Evolutionary conservation across 495 filamentous ascomycete genomes (phyloP).

Genomic region (Penicillium odoratum): DNA sequence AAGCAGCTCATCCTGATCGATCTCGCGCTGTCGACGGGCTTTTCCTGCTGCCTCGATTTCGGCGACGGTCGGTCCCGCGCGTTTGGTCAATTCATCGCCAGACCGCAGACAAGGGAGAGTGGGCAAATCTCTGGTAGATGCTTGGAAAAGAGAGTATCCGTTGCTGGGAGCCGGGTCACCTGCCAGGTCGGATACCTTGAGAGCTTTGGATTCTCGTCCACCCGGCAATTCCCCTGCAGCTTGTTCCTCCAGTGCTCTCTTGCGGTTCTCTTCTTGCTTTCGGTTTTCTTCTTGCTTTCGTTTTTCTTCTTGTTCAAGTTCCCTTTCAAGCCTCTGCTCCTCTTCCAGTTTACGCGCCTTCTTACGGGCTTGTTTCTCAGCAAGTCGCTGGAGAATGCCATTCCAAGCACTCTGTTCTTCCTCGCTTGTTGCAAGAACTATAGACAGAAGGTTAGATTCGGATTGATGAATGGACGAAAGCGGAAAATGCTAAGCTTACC

Average conservation of each 20-base stretch:
- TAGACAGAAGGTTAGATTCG: neutral
- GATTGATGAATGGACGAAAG: neutral
- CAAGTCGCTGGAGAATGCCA: conserved; percentile 9
- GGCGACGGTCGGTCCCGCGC: conserved; percentile 16
- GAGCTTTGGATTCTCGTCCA: conserved; percentile 23
- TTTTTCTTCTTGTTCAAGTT: conserved; percentile 10
- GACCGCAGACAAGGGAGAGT: conserved; percentile 42
- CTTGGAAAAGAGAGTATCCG: conserved; percentile 35
- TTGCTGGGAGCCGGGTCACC: conserved; percentile 16
- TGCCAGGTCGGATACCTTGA: conserved; percentile 23
- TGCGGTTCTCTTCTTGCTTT: conserved; percentile 27
- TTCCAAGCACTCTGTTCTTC: conserved; percentile 25
- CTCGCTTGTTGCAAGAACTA: conserved; percentile 10
- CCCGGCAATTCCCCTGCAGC: conserved; percentile 6
- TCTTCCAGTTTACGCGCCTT: conserved; percentile 17
- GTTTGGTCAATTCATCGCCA: conserved; percentile 28
- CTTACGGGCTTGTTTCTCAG: conserved; percentile 10
- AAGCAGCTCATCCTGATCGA: conserved; percentile 47
- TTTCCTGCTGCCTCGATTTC: conserved; percentile 22
- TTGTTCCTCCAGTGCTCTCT: conserved; percentile 27
- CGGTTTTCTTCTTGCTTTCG: conserved; percentile 27
- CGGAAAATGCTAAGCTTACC: neutral
- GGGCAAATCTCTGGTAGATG: conserved; percentile 36
- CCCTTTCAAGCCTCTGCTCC: conserved; percentile 14
- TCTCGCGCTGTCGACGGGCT: conserved; percentile 21